phyloP scores from a whole-genome alignment of 371 early-diverging fungal species.

The Amoeboaphelidium occidentale region DNA sequence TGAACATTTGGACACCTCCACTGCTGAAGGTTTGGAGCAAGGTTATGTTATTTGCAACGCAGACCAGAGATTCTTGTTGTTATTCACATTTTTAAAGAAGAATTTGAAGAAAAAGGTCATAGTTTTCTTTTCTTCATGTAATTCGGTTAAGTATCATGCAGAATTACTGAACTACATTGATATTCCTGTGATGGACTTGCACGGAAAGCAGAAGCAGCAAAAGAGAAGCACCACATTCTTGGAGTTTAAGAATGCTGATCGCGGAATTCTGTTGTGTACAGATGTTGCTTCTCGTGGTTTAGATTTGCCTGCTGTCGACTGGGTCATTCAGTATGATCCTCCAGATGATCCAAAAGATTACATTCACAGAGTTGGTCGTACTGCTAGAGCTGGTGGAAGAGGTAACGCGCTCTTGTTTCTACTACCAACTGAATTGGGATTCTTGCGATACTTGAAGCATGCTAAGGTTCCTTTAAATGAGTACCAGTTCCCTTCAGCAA shows the following conservation, averaged over 20 bases:
- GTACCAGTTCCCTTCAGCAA: conserved; percentile 79
- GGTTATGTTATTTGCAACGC: conserved; percentile 80
- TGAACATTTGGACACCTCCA: conserved; percentile 62
- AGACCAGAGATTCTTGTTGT: conserved; percentile 67
- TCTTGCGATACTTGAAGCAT: conserved; percentile 87
- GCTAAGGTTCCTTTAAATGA: conserved; percentile 92
- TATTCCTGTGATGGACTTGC: conserved; percentile 80
- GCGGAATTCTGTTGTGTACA: conserved; percentile 79
- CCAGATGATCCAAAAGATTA: conserved; percentile 93
- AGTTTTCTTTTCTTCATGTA: conserved; percentile 87
- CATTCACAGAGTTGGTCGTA: conserved; percentile 96
- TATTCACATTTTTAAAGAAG: conserved; percentile 80
- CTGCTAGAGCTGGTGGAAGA: conserved; percentile 76
- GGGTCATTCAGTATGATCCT: conserved; percentile 96
- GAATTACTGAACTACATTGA: conserved; percentile 90
- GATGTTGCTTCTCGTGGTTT: conserved; percentile 96
- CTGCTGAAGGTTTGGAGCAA: conserved; percentile 83
- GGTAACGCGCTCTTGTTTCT: conserved; percentile 86
- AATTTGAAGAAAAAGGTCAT: conserved; percentile 78
- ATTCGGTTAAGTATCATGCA: conserved; percentile 80
- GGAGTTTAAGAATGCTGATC: conserved; percentile 75
- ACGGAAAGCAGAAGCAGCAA: conserved; percentile 82
- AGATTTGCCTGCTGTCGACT: conserved; percentile 92
- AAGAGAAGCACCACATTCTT: conserved; percentile 87
- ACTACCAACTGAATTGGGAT: conserved; percentile 79